These are phyloP conservation scores for Jaenimonas drosophilae DNA, from an alignment of 208 protist genomes.

Conservation along the genomic window DNA sequence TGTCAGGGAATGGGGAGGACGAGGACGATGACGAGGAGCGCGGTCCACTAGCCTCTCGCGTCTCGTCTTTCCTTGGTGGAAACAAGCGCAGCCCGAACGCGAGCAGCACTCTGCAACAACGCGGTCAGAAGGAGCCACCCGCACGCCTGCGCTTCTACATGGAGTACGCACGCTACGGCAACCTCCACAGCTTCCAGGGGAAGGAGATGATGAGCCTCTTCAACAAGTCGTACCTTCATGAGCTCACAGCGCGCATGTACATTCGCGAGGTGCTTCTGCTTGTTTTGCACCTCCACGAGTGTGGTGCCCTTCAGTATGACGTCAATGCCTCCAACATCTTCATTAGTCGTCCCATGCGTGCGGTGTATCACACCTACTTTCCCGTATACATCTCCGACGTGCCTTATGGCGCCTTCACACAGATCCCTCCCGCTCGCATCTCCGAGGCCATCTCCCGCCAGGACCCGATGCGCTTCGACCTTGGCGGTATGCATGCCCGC, in stretches of 20 bases:
- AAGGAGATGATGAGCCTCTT: constrained; percentile 44
- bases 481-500: too few species aligned
- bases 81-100: too few species aligned
- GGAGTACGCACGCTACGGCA: constrained; percentile 57
- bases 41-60: too few species aligned
- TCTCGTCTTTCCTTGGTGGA: too few species aligned
- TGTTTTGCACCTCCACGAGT: constrained; percentile 66
- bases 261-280: constrained; percentile 75
- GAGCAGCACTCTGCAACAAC: neutral
- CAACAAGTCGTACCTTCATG: constrained; percentile 40
- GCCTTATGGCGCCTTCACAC: constrained; percentile 24
- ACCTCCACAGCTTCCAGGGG: constrained; percentile 30
- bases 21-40: too few species aligned
- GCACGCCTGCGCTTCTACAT: constrained; percentile 44
- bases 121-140: constrained; percentile 1
- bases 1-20: too few species aligned
- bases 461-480: too few species aligned
- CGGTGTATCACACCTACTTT: constrained; percentile 50
- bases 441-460: constrained; percentile 17
- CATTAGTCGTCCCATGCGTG: constrained; percentile 21
- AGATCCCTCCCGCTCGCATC: constrained; percentile 21
- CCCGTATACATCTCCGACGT: constrained; percentile 76
- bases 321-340: constrained; percentile 62
- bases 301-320: constrained; percentile 59
- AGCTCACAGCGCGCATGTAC: constrained; percentile 57